Percentiles rank a stretch among this genome's conserved stretches.
Evolutionary conservation across 106 monocot genomes (phyloP).

Genomic region (Vanilla planifolia): DNA sequence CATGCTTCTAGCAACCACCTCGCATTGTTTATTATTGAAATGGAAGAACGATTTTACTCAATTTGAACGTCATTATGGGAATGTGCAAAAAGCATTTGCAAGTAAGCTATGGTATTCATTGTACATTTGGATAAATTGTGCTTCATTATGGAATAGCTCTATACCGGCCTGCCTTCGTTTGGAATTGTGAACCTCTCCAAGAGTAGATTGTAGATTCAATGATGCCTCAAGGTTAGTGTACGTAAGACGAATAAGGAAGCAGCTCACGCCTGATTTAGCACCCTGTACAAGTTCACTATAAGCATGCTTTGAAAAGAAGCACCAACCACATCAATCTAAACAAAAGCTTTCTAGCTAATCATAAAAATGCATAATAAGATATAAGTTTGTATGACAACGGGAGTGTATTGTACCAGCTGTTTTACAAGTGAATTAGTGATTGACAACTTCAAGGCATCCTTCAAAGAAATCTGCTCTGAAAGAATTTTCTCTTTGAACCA

Average conservation of each 20-base stretch:
- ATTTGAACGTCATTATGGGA: not conserved
- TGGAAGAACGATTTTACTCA: not conserved
- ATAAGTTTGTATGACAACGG: conserved; percentile 6
- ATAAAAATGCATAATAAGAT: conserved; percentile 4
- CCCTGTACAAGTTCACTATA: conserved; percentile 32
- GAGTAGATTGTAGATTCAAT: conserved; percentile 32
- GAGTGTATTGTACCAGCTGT: conserved; percentile 39
- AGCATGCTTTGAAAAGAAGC: not conserved
- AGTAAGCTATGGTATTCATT: not conserved
- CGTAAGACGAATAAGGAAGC: conserved; percentile 49
- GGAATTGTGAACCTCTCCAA: conserved; percentile 24
- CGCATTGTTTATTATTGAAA: not conserved
- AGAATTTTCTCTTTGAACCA: conserved; percentile 48
- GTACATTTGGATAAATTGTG: not conserved
- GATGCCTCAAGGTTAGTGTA: conserved; percentile 64
- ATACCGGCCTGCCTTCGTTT: conserved; percentile 61
- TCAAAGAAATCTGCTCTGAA: conserved; percentile 50
- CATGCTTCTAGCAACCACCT: not conserved
- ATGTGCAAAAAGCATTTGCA: not conserved
- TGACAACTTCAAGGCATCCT: conserved; percentile 70
- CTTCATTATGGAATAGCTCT: not conserved
- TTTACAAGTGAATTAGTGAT: conserved; percentile 52
- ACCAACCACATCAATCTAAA: not conserved
- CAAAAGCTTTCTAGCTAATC: not conserved
- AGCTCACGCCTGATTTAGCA: conserved; percentile 36